phyloP scores from a whole-genome alignment of 371 early-diverging fungal species.

The Coemansia sp. region DNA sequence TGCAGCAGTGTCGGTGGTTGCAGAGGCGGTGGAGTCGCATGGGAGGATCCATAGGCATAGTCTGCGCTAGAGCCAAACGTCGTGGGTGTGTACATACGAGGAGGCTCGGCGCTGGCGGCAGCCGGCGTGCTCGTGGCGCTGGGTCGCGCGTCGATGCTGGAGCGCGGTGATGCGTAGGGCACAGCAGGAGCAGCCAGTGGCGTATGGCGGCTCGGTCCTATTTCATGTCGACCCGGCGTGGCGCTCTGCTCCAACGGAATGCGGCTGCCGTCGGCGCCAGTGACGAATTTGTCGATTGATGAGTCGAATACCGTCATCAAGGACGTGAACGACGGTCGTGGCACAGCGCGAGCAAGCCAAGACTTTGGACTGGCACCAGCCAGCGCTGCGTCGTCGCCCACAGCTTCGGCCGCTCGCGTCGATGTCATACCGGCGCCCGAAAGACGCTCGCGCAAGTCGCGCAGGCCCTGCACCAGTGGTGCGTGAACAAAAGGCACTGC shows the following conservation, averaged over 20 bases:
- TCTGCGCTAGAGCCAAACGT: not conserved
- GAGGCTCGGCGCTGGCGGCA: constrained; percentile 13
- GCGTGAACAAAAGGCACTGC: constrained; percentile 73
- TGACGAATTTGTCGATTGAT: constrained; percentile 51
- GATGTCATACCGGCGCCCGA: constrained; percentile 43
- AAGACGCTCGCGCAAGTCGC: constrained; percentile 52
- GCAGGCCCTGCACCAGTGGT: constrained; percentile 63
- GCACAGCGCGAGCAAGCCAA: constrained; percentile 51
- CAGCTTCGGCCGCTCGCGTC: constrained; percentile 26
- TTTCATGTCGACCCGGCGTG: constrained; percentile 22
- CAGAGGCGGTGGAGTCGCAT: not conserved
- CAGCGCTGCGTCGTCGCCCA: constrained; percentile 24
- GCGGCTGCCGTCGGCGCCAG: constrained; percentile 42
- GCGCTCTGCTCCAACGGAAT: constrained; percentile 20
- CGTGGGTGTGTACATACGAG: constrained; percentile 32
- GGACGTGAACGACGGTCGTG: constrained; percentile 51
- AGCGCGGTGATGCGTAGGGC: constrained; percentile 23
- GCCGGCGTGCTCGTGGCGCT: not conserved
- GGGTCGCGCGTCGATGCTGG: constrained; percentile 30
- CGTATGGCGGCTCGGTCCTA: constrained; percentile 35
- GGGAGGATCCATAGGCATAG: not conserved
- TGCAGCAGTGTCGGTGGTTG: not conserved
- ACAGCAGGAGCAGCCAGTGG: constrained; percentile 9
- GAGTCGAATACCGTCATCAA: constrained; percentile 50
- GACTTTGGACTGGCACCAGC: constrained; percentile 39